Evolutionary conservation across 495 filamentous ascomycete species (phyloP), one percentile per base, ranked within the genome.

Genomic region (Viridothelium virens): DNA sequence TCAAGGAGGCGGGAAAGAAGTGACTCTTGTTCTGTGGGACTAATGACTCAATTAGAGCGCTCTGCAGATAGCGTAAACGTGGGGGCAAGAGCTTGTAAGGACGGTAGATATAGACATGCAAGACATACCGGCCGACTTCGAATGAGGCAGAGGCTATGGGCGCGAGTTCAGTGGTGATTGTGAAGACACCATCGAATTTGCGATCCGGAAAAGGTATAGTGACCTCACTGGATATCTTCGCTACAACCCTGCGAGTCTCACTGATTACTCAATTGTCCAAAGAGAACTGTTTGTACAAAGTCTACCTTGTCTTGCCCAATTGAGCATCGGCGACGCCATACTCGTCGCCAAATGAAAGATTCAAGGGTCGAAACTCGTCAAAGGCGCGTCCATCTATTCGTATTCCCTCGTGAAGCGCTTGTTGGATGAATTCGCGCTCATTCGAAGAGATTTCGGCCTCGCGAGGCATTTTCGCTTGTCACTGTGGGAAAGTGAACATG

Each of bases 101-200:
- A 36, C 36, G 11, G 16, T 25, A 41, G 61, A 39, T 31, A 64
- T 44, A 56, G 65, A 10, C 36, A 25, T 33, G 36, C 53, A 37
- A 12, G 62, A 65, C 81, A 70, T 84, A 90, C 80, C 91, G 83
- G 75, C 89, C 89, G 70, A 88, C 84, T 75, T 96, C 92, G 81
- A 95, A 95, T 36, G 89, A 86, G 12, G 94, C 92, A 37, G 91
- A 92, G 33, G 89, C 87, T 88, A 98, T 92, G n/a, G 91, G 89
- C 61, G 86, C 88, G 68, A 98, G 84, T 75, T 98, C 94, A 66
- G 92, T 87, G 38, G 85, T 83, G 74, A 98, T 97, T 63, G 84
- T 89, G 78, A 97, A 97, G 73, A 94, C 83, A 72, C 94, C 94
- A 73, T 97, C 93, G 71, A 96, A 96, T 61, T 91, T 92, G 37